Percentiles rank a stretch among this genome's conserved stretches.
Conservation (phyloP, 2,329 filamentous ascomycete genomes). For the Colletotrichum graminicola region DNA sequence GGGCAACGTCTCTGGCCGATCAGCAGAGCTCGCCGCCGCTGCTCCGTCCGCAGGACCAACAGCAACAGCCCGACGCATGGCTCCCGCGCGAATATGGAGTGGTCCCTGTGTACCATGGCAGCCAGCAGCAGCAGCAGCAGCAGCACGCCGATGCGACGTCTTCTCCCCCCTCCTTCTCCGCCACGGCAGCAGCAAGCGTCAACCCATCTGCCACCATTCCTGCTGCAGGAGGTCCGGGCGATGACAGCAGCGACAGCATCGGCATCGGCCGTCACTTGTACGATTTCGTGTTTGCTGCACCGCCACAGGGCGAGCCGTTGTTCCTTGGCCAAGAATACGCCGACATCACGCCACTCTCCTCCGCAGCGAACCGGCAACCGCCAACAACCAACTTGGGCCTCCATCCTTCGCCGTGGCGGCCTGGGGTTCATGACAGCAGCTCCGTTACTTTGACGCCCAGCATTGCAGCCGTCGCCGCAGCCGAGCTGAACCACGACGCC, state of each 20-base stretch:
- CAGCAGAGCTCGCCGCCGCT: conserved; percentile 15
- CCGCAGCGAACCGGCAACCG: conserved; percentile 27
- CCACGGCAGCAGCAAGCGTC: conserved; percentile 19
- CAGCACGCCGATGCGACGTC: conserved; percentile 17
- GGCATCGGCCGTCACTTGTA: conserved; percentile 13
- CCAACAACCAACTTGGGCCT: conserved; percentile 34
- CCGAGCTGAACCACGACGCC: conserved; percentile 36
- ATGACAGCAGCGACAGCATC: not conserved
- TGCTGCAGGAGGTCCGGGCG: conserved; percentile 18
- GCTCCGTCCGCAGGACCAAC: conserved; percentile 31
- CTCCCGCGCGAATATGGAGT: conserved; percentile 34
- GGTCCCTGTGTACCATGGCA: conserved; percentile 17
- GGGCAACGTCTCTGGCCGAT: conserved; percentile 20
- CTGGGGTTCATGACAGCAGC: conserved; percentile 31
- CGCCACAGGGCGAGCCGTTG: conserved; percentile 34
- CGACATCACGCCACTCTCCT: conserved; percentile 41
- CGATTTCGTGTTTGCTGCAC: conserved; percentile 37
- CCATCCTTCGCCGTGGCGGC: conserved; percentile 37
- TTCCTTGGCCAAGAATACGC: conserved; percentile 41
- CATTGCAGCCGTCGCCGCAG: conserved; percentile 34
- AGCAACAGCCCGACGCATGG: conserved; percentile 27
- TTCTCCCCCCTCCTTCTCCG: conserved; percentile 1
- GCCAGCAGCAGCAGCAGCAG: conserved; percentile 9
- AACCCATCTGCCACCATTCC: conserved; percentile 13
- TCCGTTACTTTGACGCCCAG: conserved; percentile 36